A percentile compares a stretch with the other conserved stretches of the same genome.
Conservation (phyloP, 805 yeast species). For the Metschnikowia drakensbergensis region DNA sequence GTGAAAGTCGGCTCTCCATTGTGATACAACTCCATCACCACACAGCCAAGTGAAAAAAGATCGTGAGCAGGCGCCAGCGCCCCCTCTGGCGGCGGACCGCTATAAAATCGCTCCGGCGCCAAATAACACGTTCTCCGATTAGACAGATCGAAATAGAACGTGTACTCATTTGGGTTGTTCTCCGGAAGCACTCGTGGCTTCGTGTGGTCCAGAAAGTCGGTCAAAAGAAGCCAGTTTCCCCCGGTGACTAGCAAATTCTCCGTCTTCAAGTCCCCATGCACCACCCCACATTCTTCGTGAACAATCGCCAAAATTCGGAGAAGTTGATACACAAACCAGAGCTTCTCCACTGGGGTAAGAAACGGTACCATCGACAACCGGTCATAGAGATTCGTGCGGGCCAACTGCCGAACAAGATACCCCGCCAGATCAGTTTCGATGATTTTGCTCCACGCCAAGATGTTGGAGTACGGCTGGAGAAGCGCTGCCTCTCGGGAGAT, state of each 20-base stretch:
- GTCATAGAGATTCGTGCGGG: conserved; percentile 80
- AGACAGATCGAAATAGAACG: conserved; percentile 89
- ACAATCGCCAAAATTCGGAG: conserved; percentile 58
- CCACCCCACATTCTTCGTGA: conserved; percentile 53
- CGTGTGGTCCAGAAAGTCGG: conserved; percentile 74
- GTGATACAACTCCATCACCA: conserved; percentile 79
- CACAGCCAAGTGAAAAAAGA: conserved; percentile 79
- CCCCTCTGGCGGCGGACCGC: conserved; percentile 16
- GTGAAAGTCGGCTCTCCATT: conserved; percentile 89
- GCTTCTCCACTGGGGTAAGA: conserved; percentile 72
- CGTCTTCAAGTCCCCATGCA: conserved; percentile 89
- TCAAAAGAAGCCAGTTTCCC: conserved; percentile 80
- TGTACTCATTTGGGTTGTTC: conserved; percentile 87
- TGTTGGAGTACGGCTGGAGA: conserved; percentile 49
- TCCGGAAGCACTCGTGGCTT: conserved; percentile 88
- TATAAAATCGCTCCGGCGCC: conserved; percentile 87
- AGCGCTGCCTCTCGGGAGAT: conserved; percentile 34
- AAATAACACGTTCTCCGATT: conserved; percentile 82
- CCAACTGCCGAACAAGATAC: conserved; percentile 77
- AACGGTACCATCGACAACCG: conserved; percentile 85
- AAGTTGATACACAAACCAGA: conserved; percentile 81
- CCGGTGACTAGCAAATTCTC: conserved; percentile 85
- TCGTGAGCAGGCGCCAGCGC: conserved; percentile 66
- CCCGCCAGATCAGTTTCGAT: conserved; percentile 91
- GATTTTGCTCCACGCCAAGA: conserved; percentile 66